Evolutionary conservation across 2,329 filamentous ascomycete species (phyloP).

Genomic region (Trichoderma hamatum): DNA sequence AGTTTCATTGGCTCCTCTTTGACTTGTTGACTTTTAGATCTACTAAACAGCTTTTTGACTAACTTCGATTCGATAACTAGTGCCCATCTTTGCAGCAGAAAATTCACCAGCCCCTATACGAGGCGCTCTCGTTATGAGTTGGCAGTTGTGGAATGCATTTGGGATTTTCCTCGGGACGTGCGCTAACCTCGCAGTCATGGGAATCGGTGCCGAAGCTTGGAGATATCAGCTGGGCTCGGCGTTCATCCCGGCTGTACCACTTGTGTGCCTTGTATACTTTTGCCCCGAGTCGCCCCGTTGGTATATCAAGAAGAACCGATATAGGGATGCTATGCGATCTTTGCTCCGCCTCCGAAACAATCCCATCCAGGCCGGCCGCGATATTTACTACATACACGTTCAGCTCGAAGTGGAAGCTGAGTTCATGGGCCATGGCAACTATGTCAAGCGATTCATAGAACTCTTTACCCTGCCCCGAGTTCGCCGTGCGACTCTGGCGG

Average conservation of each 20-base stretch:
- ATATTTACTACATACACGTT: conserved; percentile 66
- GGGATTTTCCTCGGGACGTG: conserved; percentile 65
- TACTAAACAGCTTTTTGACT: not conserved
- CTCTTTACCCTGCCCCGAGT: conserved; percentile 71
- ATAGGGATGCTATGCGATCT: conserved; percentile 61
- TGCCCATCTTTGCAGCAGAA: conserved; percentile 77
- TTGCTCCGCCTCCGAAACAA: conserved; percentile 56
- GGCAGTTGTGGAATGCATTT: conserved; percentile 70
- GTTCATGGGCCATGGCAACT: conserved; percentile 55
- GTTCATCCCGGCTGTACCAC: conserved; percentile 61
- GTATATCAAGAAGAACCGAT: conserved; percentile 68
- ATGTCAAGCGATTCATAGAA: conserved; percentile 64
- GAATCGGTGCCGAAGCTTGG: conserved; percentile 52
- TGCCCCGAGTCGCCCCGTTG: conserved; percentile 69
- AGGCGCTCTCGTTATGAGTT: conserved; percentile 80
- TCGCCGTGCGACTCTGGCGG: conserved; percentile 73
- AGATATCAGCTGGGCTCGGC: conserved; percentile 66
- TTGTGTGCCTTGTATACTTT: conserved; percentile 62
- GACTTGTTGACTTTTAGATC: not conserved
- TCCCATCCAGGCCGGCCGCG: conserved; percentile 60
- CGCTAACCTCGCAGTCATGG: conserved; percentile 56
- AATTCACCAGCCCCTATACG: conserved; percentile 70
- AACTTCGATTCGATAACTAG: conserved; percentile 38
- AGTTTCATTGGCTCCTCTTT: conserved; percentile 28
- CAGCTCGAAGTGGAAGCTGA: conserved; percentile 64